Evolutionary conservation across 148 eudicot species (phyloP).

Genomic region (Camellia granthamiana): DNA sequence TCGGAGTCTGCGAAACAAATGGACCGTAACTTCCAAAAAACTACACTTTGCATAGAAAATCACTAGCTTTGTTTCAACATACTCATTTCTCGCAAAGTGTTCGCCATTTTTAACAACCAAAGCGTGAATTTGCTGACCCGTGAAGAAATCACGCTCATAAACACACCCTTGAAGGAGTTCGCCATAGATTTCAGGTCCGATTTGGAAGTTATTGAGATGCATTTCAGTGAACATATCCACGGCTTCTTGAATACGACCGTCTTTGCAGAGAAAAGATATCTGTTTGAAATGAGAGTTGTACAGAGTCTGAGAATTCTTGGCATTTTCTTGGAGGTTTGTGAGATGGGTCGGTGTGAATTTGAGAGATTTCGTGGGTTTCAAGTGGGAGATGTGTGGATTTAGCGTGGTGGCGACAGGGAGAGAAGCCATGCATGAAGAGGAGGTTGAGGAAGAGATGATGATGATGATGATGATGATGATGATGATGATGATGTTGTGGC

Average conservation of each 20-base stretch:
- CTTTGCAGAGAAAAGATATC: constrained; percentile 30
- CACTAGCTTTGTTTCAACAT: constrained; percentile 49
- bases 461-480: background rate
- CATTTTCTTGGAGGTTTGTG: constrained; percentile 18
- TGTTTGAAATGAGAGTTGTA: constrained; percentile 25
- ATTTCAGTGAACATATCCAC: constrained; percentile 29
- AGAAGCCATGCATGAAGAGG: constrained; percentile 45
- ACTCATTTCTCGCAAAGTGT: constrained; percentile 38
- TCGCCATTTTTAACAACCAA: constrained; percentile 49
- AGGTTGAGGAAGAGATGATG: constrained; percentile 5
- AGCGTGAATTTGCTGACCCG: constrained; percentile 58
- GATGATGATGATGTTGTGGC: background rate
- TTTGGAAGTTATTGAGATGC: constrained; percentile 23
- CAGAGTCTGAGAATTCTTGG: background rate
- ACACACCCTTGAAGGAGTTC: constrained; percentile 57
- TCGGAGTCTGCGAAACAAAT: constrained; percentile 26
- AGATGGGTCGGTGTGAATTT: constrained; percentile 22
- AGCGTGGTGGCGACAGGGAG: constrained; percentile 23
- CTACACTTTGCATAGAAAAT: constrained; percentile 63
- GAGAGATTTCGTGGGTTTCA: constrained; percentile 8
- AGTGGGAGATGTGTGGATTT: constrained; percentile 12
- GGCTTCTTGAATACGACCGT: constrained; percentile 38
- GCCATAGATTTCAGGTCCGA: constrained; percentile 39
- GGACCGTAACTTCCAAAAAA: constrained; percentile 23
- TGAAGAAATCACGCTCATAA: constrained; percentile 26